Evolutionary conservation across 805 yeast genomes (phyloP).

Genomic region (Kuraishia borneana): DNA sequence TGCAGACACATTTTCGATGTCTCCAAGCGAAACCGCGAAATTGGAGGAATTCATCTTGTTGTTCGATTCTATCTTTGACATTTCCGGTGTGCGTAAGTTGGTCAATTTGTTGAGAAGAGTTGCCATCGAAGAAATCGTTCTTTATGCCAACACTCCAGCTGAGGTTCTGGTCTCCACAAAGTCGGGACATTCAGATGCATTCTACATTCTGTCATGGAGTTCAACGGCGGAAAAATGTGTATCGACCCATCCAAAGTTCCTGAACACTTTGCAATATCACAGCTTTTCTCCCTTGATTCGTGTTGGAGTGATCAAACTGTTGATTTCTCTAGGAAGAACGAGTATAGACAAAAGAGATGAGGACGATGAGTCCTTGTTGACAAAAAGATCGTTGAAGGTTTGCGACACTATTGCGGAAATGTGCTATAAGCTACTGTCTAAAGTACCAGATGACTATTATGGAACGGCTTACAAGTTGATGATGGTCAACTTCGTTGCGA

Average conservation of each 20-base stretch:
- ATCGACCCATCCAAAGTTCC: slow-evolving; percentile 37
- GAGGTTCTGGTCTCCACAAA: slow-evolving; percentile 34
- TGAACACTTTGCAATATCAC: slow-evolving; percentile 42
- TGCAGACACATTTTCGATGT: not conserved
- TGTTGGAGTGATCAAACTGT: slow-evolving; percentile 1
- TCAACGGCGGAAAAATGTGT: not conserved
- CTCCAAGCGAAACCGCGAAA: not conserved
- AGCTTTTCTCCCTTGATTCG: not conserved
- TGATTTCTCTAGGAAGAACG: slow-evolving; percentile 16
- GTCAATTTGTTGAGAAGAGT: slow-evolving; percentile 37
- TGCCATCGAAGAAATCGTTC: slow-evolving; percentile 43
- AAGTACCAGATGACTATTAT: slow-evolving; percentile 10
- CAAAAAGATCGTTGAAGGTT: slow-evolving; percentile 15
- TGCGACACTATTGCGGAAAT: slow-evolving; percentile 12
- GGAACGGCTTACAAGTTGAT: slow-evolving; percentile 14
- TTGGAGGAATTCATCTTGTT: not conserved
- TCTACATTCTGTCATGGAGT: slow-evolving; percentile 13
- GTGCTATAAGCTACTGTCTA: slow-evolving; percentile 12
- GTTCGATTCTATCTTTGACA: not conserved
- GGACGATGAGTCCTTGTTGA: slow-evolving; percentile 11
- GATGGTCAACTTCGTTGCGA: slow-evolving; percentile 14
- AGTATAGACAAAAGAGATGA: slow-evolving; percentile 34
- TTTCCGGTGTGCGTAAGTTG: slow-evolving; percentile 24
- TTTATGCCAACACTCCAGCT: slow-evolving; percentile 37
- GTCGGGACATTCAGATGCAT: slow-evolving; percentile 17